Percentiles rank a stretch among this genome's conserved stretches.
These are phyloP conservation scores for Rhamnella rubrinervis DNA, from an alignment of 331 rosid species.

Conservation along the genomic window DNA sequence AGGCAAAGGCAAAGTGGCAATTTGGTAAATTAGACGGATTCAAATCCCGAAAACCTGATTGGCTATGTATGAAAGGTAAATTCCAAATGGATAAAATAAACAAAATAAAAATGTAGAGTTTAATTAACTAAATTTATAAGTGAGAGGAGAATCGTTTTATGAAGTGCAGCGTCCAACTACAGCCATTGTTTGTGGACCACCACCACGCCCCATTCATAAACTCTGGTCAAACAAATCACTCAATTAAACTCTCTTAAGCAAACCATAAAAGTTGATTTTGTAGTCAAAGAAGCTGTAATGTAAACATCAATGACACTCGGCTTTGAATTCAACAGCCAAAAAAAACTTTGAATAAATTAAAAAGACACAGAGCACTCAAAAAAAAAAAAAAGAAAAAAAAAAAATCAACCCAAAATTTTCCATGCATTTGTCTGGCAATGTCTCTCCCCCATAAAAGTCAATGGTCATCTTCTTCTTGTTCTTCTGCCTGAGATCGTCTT, in stretches of 20 bases:
- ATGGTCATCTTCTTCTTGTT: slow-evolving; percentile 9
- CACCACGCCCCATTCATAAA: not conserved
- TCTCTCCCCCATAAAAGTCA: slow-evolving; percentile 15
- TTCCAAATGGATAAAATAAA: not conserved
- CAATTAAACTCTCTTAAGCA: not conserved
- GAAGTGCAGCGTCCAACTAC: slow-evolving; percentile 9
- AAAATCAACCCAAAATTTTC: not conserved
- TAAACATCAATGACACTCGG: not conserved
- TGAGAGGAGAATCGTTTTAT: not conserved
- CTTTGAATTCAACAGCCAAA: not conserved
- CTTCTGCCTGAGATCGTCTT: not conserved
- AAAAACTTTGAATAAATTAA: not conserved
- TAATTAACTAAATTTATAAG: not conserved
- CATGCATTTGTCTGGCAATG: not conserved
- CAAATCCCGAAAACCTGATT: not conserved
- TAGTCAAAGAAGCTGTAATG: slow-evolving; percentile 14
- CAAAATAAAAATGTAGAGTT: too few species aligned
- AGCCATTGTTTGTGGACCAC: slow-evolving; percentile 21
- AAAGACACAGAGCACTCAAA: not conserved
- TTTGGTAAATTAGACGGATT: not conserved
- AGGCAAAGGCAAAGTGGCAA: not conserved
- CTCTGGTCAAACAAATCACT: slow-evolving; percentile 14
- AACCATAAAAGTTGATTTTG: not conserved
- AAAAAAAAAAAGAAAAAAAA: not conserved
- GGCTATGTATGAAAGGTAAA: slow-evolving; percentile 1